Evolutionary conservation across 257 asterid species (phyloP), one percentile per base, ranked within the genome.

Genomic region (Cinchona pubescens): DNA sequence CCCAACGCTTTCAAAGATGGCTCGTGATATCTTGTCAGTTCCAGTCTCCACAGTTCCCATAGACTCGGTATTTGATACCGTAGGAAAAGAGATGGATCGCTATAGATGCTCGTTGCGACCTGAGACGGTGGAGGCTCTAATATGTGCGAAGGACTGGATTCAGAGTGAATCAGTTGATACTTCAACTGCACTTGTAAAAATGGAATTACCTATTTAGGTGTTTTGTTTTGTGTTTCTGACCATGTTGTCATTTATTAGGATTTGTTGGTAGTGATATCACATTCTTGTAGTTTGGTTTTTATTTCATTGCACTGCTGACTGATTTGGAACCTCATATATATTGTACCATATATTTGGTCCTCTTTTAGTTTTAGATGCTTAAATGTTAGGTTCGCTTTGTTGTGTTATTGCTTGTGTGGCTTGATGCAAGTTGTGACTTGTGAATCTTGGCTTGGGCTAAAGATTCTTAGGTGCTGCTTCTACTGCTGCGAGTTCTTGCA

Each of bases 1-100:
- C 76, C 99, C 99, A 0, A 91, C 98, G 0, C 94, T 95, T 0
- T 95, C 99, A 5, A 92, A 87, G 87, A 92, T 92, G 98, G 99
- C 98, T 1, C 85, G 98, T 0, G 98, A 95, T 72, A 88, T 95
- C 43, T 80, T 95, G 90, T 89, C 97, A 1, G 83, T 95, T n/a
- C 97, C 99, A 0, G 96, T 92, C 53, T 87, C 89, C 49, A 86
- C 99, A 0, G 93, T 90, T 7, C 84, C 96, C 0, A 79, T 83
- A 0, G 79, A 76, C 1, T 82, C 93, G 0, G 98, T 95, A 3
- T 95, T 95, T 69, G 90, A 91, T 71, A 86, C 96, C 0, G 83
- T 82, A n/a, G 72, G 86, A 7, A 95, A 90, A 86, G 97, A 90
- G 88, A 95, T 95, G 97, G 99, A 92, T 78, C 67, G 86, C 7